Evolutionary conservation across 2,329 filamentous ascomycete species (phyloP).

Genomic region (Botrytis sinoallii): DNA sequence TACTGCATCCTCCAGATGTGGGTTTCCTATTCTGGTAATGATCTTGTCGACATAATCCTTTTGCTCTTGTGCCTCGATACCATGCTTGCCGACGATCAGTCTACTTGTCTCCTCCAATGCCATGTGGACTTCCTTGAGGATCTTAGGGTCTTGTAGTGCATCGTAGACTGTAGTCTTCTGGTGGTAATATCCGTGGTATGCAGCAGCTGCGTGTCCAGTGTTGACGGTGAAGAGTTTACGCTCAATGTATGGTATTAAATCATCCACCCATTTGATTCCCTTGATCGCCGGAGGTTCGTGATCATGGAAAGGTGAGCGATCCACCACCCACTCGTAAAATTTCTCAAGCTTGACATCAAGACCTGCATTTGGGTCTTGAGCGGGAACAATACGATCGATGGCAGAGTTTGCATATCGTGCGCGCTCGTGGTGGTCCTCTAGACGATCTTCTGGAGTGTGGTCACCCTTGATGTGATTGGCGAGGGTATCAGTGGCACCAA

Average conservation of each 20-base stretch:
- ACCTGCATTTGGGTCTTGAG: conserved; percentile 75
- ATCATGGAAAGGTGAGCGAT: conserved; percentile 77
- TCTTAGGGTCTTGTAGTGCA: conserved; percentile 75
- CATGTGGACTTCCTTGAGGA: conserved; percentile 74
- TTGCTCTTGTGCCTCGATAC: conserved; percentile 72
- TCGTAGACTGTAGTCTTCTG: conserved; percentile 88
- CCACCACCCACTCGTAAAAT: conserved; percentile 99
- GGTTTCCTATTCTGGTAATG: conserved; percentile 88
- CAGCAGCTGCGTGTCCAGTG: conserved; percentile 92
- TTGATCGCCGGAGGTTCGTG: conserved; percentile 70
- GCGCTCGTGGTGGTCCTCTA: conserved; percentile 66
- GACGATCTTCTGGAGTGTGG: conserved; percentile 66
- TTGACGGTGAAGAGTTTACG: conserved; percentile 99
- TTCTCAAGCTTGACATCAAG: conserved; percentile 95
- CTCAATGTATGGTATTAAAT: conserved; percentile 94
- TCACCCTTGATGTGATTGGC: conserved; percentile 74
- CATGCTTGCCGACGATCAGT: conserved; percentile 84
- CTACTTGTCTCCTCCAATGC: conserved; percentile 82
- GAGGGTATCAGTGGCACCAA: conserved; percentile 87
- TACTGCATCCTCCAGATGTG: conserved; percentile 84
- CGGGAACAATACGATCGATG: conserved; percentile 96
- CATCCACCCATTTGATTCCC: conserved; percentile 88
- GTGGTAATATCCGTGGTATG: conserved; percentile 88
- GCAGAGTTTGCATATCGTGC: conserved; percentile 95
- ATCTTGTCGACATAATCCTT: conserved; percentile 88